Base-by-base conservation (phyloP, 1,284 basidiomycete genomes). In the Austroboletus novae-zelandiae region DNA sequence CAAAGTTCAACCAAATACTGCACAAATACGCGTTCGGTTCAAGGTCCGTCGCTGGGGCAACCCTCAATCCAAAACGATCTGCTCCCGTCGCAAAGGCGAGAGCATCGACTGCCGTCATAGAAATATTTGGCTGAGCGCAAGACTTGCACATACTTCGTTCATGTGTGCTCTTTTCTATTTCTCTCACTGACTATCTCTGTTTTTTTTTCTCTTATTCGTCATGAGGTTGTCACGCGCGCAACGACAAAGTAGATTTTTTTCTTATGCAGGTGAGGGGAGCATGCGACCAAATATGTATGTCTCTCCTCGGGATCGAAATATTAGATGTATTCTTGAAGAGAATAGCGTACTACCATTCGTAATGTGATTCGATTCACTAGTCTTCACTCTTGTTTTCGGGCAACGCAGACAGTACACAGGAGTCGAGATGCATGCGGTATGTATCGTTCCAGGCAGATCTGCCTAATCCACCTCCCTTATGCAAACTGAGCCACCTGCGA, bases 41-140 rank as follows among this genome's bases (percentile, higher is more conserved):
- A n/a, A n/a, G n/a, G n/a, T n/a, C n/a, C n/a, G n/a, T n/a, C n/a
- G n/a, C n/a, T n/a, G n/a, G n/a, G n/a, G n/a, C n/a, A 56, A 56
- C 10, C 18, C 50, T 48, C 65, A 68, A 45, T 60, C 70, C 15
- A 71, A 62, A 50, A 76, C 72, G 5, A 64, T 74, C 43, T 48
- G 68, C 18, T 68, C 32, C 66, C 70, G 30, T 63, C 68, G 14
- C 64, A 67, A 48, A 62, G 71, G 46, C 71, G 64, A 50, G 76
- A 78, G 50, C 71, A 77, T 36, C 67, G 76, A 46, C 68, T 32
- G 79, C 77, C 32, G 71, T 79, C 48, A 77, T 75, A 29, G 77
- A 79, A 53, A 74, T 79, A 52, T 79, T 78, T 42, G 48, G 62
- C 41, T 68, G 52, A 68, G 29, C 27, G 18, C 10, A 23, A 37